Evolutionary conservation across 805 yeast species (phyloP).

Genomic region (Ogataea minuta): DNA sequence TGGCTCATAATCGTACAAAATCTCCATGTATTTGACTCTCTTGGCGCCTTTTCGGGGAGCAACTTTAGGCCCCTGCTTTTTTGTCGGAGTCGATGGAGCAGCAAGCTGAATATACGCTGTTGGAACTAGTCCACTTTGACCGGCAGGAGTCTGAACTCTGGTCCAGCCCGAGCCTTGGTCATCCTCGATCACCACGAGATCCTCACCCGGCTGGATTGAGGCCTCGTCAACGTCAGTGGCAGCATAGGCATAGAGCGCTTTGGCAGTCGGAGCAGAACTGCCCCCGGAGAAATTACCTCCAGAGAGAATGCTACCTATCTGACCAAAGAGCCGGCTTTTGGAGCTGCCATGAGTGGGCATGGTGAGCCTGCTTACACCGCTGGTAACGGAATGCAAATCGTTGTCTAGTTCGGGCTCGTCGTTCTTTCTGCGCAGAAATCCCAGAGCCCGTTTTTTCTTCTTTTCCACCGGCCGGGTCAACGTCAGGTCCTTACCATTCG

Average conservation of each 20-base stretch:
- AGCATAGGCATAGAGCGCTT: constrained; percentile 63
- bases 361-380: constrained; percentile 30
- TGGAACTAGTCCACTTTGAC: constrained; percentile 77
- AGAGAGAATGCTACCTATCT: constrained; percentile 21
- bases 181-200: constrained; percentile 51
- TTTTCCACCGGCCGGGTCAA: constrained; percentile 49
- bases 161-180: constrained; percentile 98
- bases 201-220: constrained; percentile 58
- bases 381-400: constrained; percentile 29
- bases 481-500: constrained; percentile 70
- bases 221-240: constrained; percentile 78
- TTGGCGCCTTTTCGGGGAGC: constrained; percentile 70
- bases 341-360: constrained; percentile 20
- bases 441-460: constrained; percentile 61
- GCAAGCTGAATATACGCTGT: constrained; percentile 61
- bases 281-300: constrained; percentile 13
- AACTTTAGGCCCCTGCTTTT: constrained; percentile 71
- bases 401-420: constrained; percentile 20
- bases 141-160: constrained; percentile 45
- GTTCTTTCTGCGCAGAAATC: constrained; percentile 26
- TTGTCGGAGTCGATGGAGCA: constrained; percentile 13
- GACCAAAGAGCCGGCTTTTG: constrained; percentile 29
- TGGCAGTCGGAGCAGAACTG: constrained; percentile 18
- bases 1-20: constrained; percentile 72
- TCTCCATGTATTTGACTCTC: constrained; percentile 60